These are phyloP conservation scores for Harringtonia lauricola DNA, from an alignment of 2,329 filamentous ascomycete species.

Conservation along the genomic window DNA sequence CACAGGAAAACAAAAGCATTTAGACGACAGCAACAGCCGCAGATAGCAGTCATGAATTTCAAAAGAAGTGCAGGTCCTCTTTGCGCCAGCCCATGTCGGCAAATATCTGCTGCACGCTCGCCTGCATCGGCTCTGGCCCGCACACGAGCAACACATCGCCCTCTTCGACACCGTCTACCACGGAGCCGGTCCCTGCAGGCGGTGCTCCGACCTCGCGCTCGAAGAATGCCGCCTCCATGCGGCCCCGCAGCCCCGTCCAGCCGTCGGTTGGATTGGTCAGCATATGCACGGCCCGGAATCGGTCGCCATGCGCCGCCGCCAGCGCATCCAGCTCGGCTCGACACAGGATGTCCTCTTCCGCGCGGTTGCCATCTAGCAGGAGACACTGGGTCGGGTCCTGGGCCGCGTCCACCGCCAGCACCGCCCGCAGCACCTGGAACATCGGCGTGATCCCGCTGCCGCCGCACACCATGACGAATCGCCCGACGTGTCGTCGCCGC, in stretches of 20 bases:
- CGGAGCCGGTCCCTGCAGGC: too few species aligned
- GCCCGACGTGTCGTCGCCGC: slow-evolving; percentile 42
- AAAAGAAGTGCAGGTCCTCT: slow-evolving; percentile 68
- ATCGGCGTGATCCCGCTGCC: slow-evolving; percentile 91
- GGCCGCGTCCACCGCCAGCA: slow-evolving; percentile 55
- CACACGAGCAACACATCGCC: slow-evolving; percentile 66
- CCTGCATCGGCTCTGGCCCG: slow-evolving; percentile 67
- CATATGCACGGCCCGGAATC: slow-evolving; percentile 57
- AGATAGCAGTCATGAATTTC: not conserved
- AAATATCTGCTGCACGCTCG: slow-evolving; percentile 43
- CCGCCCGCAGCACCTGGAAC: slow-evolving; percentile 68
- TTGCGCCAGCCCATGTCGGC: slow-evolving; percentile 57
- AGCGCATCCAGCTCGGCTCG: slow-evolving; percentile 59
- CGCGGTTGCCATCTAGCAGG: slow-evolving; percentile 68
- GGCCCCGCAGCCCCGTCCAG: slow-evolving; percentile 60
- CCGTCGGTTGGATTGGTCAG: slow-evolving; percentile 50
- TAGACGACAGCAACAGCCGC: too few species aligned
- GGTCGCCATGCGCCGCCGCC: slow-evolving; percentile 35
- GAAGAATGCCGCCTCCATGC: slow-evolving; percentile 54
- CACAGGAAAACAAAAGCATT: too few species aligned
- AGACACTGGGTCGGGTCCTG: slow-evolving; percentile 56
- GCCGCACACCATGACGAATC: slow-evolving; percentile 78
- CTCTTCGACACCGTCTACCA: too few species aligned
- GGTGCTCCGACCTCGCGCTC: slow-evolving; percentile 37
- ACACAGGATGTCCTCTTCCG: slow-evolving; percentile 74